Base-by-base conservation (phyloP, 208 protist genomes). In the Leptomonas seymouri region DNA sequence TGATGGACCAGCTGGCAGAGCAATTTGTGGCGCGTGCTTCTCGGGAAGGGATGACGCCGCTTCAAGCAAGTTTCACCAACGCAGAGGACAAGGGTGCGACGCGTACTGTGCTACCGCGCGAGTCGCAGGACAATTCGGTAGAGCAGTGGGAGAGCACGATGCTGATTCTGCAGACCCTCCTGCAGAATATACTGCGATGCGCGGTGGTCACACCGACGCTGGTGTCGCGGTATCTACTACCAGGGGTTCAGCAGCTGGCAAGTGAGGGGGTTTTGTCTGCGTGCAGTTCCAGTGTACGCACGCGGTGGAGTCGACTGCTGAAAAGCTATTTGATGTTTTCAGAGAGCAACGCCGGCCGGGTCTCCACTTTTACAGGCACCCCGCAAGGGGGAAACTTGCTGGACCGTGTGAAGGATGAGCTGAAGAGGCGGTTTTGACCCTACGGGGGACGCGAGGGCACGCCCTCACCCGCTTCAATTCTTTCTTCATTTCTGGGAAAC, bases 121-220 rank as follows among this genome's bases (percentile, higher is more conserved):
- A 50, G 55, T 57, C 46, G 27, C 50, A 53, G 54, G 59, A 65
- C 18, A 31, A n/a, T 25, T 76, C 51, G 46, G 44, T 57, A 18
- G 70, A 79, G 28, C 62, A 71, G 45, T 85, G 76, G 76, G 78
- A 86, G 72, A 70, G 60, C 23, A 72, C 76, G 21, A 79, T 91
- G 73, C 62, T 79, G 31, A 72, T 80, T 11, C 59, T 91, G 21
- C 57, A 80, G 20, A 62, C 71, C 16, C 63, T 91, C 0, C 54
- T 93, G 44, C 58, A 62, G 46, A 74, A 49, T 36, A 82, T 89
- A n/a, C 65, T 84, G 31, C 78, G 67, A 31, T 91, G 83, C 30
- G 85, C 85, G 5, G 85, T 93, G 21, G 85, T 93, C 12, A 91
- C 85, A 23, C 88, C 83, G 44, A 80, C 80, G 23, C 67, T 85